A percentile compares a stretch with the other conserved stretches of the same genome.
phyloP scores from a whole-genome alignment of 2,329 filamentous ascomycete species.

The Aspergillus sclerotialis region DNA sequence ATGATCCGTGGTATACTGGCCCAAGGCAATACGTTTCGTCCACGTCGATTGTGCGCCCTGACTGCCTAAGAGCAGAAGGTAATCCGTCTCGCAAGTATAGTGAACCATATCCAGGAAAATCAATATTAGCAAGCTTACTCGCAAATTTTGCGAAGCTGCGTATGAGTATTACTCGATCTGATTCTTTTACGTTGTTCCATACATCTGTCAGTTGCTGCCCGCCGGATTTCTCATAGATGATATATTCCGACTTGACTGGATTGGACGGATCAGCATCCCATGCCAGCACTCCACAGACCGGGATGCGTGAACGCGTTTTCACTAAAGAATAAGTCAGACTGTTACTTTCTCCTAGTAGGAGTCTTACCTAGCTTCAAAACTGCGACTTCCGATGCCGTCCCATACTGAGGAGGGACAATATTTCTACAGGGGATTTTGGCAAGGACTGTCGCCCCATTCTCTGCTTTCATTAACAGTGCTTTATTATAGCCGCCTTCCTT shows the following conservation, averaged over 20 bases:
- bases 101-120: slow-evolving; percentile 12
- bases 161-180: slow-evolving; percentile 17
- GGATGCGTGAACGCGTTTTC: slow-evolving; percentile 12
- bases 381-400: slow-evolving; percentile 19
- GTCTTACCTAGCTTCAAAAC: slow-evolving; percentile 15
- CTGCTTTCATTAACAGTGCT: slow-evolving; percentile 16
- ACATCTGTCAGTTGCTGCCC: slow-evolving; percentile 20
- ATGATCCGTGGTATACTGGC: slow-evolving; percentile 10
- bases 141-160: slow-evolving; percentile 20
- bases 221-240: slow-evolving; percentile 25
- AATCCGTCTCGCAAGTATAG: slow-evolving; percentile 7
- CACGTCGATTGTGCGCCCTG: slow-evolving; percentile 7
- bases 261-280: slow-evolving; percentile 20
- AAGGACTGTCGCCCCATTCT: slow-evolving; percentile 14
- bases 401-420: slow-evolving; percentile 15
- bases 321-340: slow-evolving; percentile 1
- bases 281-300: slow-evolving; percentile 21
- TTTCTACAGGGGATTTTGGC: slow-evolving; percentile 17
- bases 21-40: slow-evolving; percentile 10
- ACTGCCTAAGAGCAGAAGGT: slow-evolving; percentile 1
- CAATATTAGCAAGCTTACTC: slow-evolving; percentile 16
- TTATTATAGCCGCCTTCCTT: slow-evolving; percentile 21
- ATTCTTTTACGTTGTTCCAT: slow-evolving; percentile 20
- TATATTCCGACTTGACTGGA: slow-evolving; percentile 26
- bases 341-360: slow-evolving; percentile 2